Percentiles rank a stretch among this genome's conserved stretches.
phyloP scores from a whole-genome alignment of 1,139 yeast species.

The Pichia terricola region DNA sequence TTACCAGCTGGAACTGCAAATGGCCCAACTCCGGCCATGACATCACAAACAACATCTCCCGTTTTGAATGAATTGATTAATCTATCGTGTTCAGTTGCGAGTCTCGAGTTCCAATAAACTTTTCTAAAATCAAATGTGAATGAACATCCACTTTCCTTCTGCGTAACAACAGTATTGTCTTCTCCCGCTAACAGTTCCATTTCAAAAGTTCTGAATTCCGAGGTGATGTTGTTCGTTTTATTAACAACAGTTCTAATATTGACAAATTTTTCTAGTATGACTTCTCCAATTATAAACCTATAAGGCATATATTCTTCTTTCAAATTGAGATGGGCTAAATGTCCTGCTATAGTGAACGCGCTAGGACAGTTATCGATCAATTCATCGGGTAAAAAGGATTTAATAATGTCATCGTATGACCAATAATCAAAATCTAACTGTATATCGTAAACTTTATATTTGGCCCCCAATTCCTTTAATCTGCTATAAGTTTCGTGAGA shows the following conservation, averaged over 20 bases:
- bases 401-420: conserved; percentile 79
- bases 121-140: conserved; percentile 85
- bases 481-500: conserved; percentile 33
- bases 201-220: conserved; percentile 81
- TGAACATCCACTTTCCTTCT: conserved; percentile 76
- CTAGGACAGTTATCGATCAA: conserved; percentile 69
- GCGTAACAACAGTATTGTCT: conserved; percentile 67
- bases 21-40: conserved; percentile 98
- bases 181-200: conserved; percentile 92
- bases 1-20: conserved; percentile 95
- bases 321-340: conserved; percentile 86
- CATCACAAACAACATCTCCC: conserved; percentile 76
- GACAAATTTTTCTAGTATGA: conserved; percentile 78
- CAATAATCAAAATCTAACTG: conserved; percentile 67
- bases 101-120: conserved; percentile 95
- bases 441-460: conserved; percentile 45
- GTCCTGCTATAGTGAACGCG: conserved; percentile 92
- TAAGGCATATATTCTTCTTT: conserved; percentile 80
- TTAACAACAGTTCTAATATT: conserved; percentile 87
- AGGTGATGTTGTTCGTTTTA: conserved; percentile 78
- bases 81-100: conserved; percentile 89
- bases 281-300: conserved; percentile 76
- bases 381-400: conserved; percentile 67
- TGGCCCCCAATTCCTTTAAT: conserved; percentile 38
- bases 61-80: conserved; percentile 53